Evolutionary conservation across 2,329 filamentous ascomycete genomes (phyloP), one percentile per base, ranked within the genome.

Genomic region (Monosporascus ibericus): DNA sequence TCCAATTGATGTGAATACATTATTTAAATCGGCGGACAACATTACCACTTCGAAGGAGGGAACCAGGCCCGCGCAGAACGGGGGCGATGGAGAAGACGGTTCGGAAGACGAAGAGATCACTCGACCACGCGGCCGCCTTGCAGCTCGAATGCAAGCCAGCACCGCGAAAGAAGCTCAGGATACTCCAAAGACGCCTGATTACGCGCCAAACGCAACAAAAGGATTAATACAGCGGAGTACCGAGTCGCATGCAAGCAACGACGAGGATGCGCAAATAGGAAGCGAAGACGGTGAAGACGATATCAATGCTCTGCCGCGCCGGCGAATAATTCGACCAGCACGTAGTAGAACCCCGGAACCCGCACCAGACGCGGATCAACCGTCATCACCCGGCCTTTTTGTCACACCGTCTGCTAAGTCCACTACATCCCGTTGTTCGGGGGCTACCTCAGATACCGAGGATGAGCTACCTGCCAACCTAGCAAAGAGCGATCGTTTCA

Each of bases 401-500:
- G 78, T 85, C 46, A 78, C 81, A 1, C 79, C 81, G 20, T 58
- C 59, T 44, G 70, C 60, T 57, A 71, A 67, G 9, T 64, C 67
- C 40, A 50, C 18, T 51, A 48, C 53, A 52, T 50, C 30, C 49
- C 57, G 51, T 34, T 51, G 55, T 50, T 52, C 63, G 39, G 60
- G 65, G 40, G 60, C 61, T 3, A 62, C 59, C 18, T 64, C 69
- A 38, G 74, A 70, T 40, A 67, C 68, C 3, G 78, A 81, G 22
- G 70, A 72, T 9, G 76, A 80, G 6, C 53, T 81, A 1, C 75
- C 80, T 6, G 56, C 70, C 15, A 60, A 70, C 55, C 48, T 67
- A 11, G 56, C 69, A 50, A 72, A 78, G 55, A 79, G 82, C 48
- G 75, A 80, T 40, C 82, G 86, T 5, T 85, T 95, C 62, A 75